Evolutionary conservation across 2,329 filamentous ascomycete species (phyloP), one percentile per base, ranked within the genome.

Genomic region (Apiospora pterosperma): DNA sequence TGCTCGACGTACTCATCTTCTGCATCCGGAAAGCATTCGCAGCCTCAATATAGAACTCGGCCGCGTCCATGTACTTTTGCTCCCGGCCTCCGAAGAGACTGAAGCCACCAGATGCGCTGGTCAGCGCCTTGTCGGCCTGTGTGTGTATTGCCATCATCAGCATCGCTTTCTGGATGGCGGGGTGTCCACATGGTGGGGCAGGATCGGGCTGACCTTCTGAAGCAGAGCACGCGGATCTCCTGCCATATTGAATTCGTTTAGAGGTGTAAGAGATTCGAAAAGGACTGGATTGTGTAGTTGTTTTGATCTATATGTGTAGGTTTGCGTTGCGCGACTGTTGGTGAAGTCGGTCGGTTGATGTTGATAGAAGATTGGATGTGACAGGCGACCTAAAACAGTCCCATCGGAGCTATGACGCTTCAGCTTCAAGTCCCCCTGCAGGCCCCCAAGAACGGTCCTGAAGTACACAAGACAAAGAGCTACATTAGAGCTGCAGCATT

Each of bases 21-120:
- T 96, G 90, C 83, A 96, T 88, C 75, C 92, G 88, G 78, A 97
- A 98, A 65, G 92, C 92, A 81, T 97, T 97, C 67, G 90, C 96
- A 44, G 95, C 95, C 77, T 97, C 89, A 66, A 87, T 89, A 76
- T 93, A 98, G 69, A 96, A 82, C 70, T 97, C 93, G 68, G 92
- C 92, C 16, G 95, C 95, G 80, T 90, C 88, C 80, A 96, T 92
- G 75, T 92, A 94, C 79, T 97, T 98, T 68, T 97, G 93, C 73
- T 92, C 86, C 65, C 89, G 87, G 58, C 92, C 92, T 52, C 93
- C 92, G 72, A 99, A 97, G 79, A 97, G 89, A 77, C 89, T 92
- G 81, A 97, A 97, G 72, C 94, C 94, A 34, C 91, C 84, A 23
- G 87, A 83, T 44, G 95, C 94, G 70, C 90, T 84, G 72, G 89